Evolutionary conservation across 768 basidiomycete genomes (phyloP).

Genomic region (Tylopilus vinaceipallidus): DNA sequence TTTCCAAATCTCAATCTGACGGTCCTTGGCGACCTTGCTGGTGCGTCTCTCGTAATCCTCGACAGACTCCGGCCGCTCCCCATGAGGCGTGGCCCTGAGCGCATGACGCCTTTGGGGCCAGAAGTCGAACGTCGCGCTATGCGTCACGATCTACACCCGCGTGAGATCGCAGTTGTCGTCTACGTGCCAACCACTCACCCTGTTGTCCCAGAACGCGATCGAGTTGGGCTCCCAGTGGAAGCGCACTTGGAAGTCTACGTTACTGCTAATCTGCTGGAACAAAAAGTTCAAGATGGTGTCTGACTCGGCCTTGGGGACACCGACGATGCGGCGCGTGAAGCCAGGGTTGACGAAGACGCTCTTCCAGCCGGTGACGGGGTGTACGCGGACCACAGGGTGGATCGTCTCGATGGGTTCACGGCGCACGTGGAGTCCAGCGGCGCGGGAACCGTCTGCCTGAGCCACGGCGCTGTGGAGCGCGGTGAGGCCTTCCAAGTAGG

Average conservation of each 20-base stretch:
- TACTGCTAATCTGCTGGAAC: constrained; percentile 67
- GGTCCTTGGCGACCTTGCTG: constrained; percentile 70
- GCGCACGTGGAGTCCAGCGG: constrained; percentile 67
- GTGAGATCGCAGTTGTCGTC: background rate
- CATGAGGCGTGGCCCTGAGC: constrained; percentile 78
- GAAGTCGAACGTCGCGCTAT: constrained; percentile 82
- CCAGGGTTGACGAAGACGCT: constrained; percentile 81
- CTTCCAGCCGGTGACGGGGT: constrained; percentile 85
- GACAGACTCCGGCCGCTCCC: constrained; percentile 74
- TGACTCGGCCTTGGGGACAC: constrained; percentile 80
- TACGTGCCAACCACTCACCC: constrained; percentile 40
- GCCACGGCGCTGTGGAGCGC: constrained; percentile 77
- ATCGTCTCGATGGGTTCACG: constrained; percentile 65
- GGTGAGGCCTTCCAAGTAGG: constrained; percentile 68
- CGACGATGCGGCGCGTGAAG: constrained; percentile 77
- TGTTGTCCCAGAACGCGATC: constrained; percentile 86
- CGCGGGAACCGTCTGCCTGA: constrained; percentile 73
- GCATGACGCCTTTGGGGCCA: constrained; percentile 78
- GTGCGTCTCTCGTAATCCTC: constrained; percentile 61
- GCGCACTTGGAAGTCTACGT: constrained; percentile 71
- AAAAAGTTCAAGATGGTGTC: constrained; percentile 69
- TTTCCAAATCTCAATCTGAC: constrained; percentile 70
- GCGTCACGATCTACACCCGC: constrained; percentile 56
- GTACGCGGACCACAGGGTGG: constrained; percentile 81
- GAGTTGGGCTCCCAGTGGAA: constrained; percentile 77